A percentile compares a stretch with the other conserved stretches of the same genome.
Conservation (phyloP, 805 yeast genomes). For the Alloascoidea hylecoeti region DNA sequence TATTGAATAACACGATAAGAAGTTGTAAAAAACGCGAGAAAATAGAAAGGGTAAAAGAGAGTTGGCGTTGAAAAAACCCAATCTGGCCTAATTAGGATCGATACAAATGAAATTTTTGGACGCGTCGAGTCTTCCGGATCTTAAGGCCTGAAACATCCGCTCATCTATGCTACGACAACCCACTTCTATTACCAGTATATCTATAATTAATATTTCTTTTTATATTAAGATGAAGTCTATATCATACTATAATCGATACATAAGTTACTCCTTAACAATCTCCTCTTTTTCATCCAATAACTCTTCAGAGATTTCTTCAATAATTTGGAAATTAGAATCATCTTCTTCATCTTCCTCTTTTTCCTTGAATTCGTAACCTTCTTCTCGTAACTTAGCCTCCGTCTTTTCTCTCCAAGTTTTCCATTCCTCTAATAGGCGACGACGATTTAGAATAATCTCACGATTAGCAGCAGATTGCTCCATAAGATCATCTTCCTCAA, state of each 20-base stretch:
- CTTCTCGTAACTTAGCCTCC: conserved; percentile 30
- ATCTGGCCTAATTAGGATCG: no score
- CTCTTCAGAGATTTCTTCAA: conserved; percentile 60
- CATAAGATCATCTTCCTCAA: conserved; percentile 91
- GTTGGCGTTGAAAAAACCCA: no score
- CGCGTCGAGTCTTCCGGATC: no score
- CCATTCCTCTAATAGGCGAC: conserved; percentile 80
- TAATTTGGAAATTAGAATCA: conserved; percentile 35
- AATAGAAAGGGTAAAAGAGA: no score
- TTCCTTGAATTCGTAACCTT: conserved; percentile 26
- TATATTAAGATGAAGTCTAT: no score
- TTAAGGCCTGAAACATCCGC: no score
- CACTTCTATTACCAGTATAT: no score
- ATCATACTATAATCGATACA: neutral
- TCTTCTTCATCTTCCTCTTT: conserved; percentile 32
- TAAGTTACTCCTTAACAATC: conserved; percentile 14
- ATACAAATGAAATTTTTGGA: no score
- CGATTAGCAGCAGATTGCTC: conserved; percentile 87
- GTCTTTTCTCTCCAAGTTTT: conserved; percentile 51
- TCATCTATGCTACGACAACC: no score
- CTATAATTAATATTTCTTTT: no score
- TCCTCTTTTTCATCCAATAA: conserved; percentile 36
- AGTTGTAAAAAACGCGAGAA: no score
- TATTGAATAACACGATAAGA: no score
- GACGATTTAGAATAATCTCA: conserved; percentile 77